A percentile compares a stretch with the other conserved stretches of the same genome.
phyloP scores from a whole-genome alignment of 2,329 filamentous ascomycete genomes.

The Rasamsonia emersonii region DNA sequence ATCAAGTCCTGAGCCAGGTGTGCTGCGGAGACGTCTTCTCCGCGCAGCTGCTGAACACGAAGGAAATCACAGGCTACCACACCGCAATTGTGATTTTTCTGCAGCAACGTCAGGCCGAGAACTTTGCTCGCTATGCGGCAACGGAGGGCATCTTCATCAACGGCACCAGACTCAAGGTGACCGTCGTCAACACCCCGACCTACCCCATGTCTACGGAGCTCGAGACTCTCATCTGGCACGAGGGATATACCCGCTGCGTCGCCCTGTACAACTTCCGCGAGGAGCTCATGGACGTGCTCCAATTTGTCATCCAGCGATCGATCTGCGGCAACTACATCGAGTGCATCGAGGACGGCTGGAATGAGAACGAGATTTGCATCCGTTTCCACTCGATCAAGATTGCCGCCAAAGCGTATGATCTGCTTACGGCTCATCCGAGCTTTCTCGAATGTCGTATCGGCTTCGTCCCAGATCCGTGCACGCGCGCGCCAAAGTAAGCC shows the following conservation, averaged over 20 bases:
- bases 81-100: constrained; percentile 24
- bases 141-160: constrained; percentile 14
- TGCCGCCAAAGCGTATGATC: constrained; percentile 9
- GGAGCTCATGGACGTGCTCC: constrained; percentile 7
- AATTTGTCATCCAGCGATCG: constrained; percentile 7
- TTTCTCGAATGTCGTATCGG: constrained; percentile 11
- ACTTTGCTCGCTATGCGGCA: constrained; percentile 13
- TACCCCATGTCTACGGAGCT: constrained; percentile 20
- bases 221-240: constrained; percentile 12
- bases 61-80: constrained; percentile 18
- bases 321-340: constrained; percentile 11
- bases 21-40: constrained; percentile 19
- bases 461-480: constrained; percentile 30
- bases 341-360: constrained; percentile 9
- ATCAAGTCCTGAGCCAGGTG: constrained; percentile 16
- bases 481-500: not conserved
- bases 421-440: constrained; percentile 9
- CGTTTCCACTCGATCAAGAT: constrained; percentile 16
- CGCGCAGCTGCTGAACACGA: constrained; percentile 21
- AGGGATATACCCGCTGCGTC: constrained; percentile 20
- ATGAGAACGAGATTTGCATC: constrained; percentile 8
- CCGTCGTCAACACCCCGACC: constrained; percentile 20
- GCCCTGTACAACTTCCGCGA: constrained; percentile 11
- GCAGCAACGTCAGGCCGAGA: constrained; percentile 15
- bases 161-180: constrained; percentile 12